Base-by-base conservation (phyloP, 2,329 filamentous ascomycete species). In the Trichoderma harzianum region DNA sequence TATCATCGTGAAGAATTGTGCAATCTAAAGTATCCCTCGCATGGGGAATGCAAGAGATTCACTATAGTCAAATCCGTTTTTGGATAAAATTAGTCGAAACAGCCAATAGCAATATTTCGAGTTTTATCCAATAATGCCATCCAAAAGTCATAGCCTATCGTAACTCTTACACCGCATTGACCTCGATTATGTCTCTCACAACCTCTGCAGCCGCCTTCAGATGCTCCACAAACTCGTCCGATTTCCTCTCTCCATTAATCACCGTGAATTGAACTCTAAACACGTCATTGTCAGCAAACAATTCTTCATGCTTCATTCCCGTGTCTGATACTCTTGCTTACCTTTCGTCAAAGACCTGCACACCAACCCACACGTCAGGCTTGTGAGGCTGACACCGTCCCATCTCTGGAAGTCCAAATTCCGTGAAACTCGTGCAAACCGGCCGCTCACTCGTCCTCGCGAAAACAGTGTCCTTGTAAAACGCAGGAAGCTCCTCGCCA, bases 331-430 rank as follows among this genome's bases (percentile, higher is more conserved):
- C 12, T 7, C 18, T 69, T 12, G 24, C 66, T 69, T 12, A 69
- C 66, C 26, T 69, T 47, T 69, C 66, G 1, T 69, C 66, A 69
- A 69, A 69, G 18, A 69, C 66, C 7, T 69, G 66, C 16, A 69
- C 66, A n/a, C 66, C 66, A 30, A 69, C 66, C 66, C 66, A 69
- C 4, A 69, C 66, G n/a, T 69, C 66, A 12, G 24, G 5, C 34
- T 47, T 69, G 1, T 43, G 36, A 39, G 66, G 66, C 26, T 69
- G 66, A 28, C 66, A 69, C 32, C 66, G 28, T 10, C 66, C 66
- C 66, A 69, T 69, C 28, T 69, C 66, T 10, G 66, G 66, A 8
- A 69, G 39, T 2, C 66, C 66, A n/a, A 69, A 69, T 14, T 69
- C 66, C 10, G 66, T 69, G 2, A 69, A 69, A 12, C 66, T 69